Base-by-base conservation (phyloP, 73 alveolate genomes). In the Tetrahymena malaccensis region DNA sequence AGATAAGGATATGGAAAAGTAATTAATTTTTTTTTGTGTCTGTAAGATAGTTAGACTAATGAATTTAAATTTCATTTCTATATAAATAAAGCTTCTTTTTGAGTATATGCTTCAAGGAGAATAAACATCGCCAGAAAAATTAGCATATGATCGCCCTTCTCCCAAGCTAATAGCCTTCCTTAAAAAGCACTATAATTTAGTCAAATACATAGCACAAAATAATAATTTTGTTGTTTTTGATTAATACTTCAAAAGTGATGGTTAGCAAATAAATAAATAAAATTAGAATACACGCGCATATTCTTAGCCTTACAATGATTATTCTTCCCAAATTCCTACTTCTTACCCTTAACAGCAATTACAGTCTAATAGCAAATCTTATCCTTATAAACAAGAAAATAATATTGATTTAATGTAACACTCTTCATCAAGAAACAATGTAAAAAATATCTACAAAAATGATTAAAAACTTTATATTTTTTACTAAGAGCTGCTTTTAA, bases 101-200 rank as follows among this genome's bases (percentile, higher is more conserved):
- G 98, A 97, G 85, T 96, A 93, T 84, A 99, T 99, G 99, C 96
- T 99, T 35, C 44, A 94, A 94, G 89, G 85, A 50, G 99, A 98
- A 96, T 94, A 85, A 35, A 94, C 96, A 22, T 96, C 96, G 70
- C 99, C 99, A 40, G 97, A 97, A 55, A 98, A 98, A 96, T 95
- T 99, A 93, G 99, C 99, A 38, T 97, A 97, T 94, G 99, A 99
- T 94, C 94, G 99, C 43, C 99, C 99, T 6, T 97, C 99, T 38
- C 96, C 97, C 19, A 98, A 98, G 96, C 96, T 98, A 70, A 44
- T 98, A 70, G 97, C 98, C 44, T 99, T 99, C 96, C 96, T 99
- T 33, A 97, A 97, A 50, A 99, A 98, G 94, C 98, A 99, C 96
- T 99, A 98, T 96, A 98, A 97, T 35, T 96, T 99, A 85, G 85